Evolutionary conservation across 1,284 basidiomycete genomes (phyloP).

Genomic region (Microbotryum lychnidis-dioicae): DNA sequence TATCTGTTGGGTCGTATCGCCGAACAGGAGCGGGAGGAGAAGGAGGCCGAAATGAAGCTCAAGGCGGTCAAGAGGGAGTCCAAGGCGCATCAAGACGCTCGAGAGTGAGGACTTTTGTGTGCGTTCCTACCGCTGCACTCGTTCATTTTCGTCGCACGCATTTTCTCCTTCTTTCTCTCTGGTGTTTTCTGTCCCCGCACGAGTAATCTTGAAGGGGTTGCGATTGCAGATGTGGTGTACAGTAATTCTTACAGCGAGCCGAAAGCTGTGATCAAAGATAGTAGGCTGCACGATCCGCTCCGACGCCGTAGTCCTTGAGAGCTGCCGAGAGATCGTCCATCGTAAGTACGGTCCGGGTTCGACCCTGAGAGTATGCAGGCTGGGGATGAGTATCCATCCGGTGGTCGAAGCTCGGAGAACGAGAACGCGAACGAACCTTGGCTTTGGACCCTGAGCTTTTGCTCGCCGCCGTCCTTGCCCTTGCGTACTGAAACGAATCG

Average conservation of each 20-base stretch:
- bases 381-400: neutral
- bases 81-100: constrained; percentile 3
- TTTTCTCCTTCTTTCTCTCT: too few species aligned
- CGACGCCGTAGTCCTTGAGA: constrained; percentile 89
- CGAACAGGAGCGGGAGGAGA: constrained; percentile 19
- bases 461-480: constrained; percentile 60
- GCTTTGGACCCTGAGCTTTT: neutral
- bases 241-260: too few species aligned
- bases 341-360: constrained; percentile 72
- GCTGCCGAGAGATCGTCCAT: constrained; percentile 96
- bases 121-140: too few species aligned
- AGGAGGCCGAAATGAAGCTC: constrained; percentile 17
- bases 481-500: constrained; percentile 95
- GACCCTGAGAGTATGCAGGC: constrained; percentile 17
- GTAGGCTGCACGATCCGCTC: constrained; percentile 50
- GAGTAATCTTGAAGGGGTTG: too few species aligned
- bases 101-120: constrained; percentile 13
- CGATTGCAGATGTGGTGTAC: too few species aligned
- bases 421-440: constrained; percentile 7
- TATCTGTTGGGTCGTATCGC: constrained; percentile 26
- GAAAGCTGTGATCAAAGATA: constrained; percentile 15
- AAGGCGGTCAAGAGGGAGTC: constrained; percentile 17
- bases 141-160: too few species aligned
- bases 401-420: neutral
- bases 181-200: too few species aligned